phyloP scores from a whole-genome alignment of 1,284 basidiomycete species.

The Malassezia slooffiae region DNA sequence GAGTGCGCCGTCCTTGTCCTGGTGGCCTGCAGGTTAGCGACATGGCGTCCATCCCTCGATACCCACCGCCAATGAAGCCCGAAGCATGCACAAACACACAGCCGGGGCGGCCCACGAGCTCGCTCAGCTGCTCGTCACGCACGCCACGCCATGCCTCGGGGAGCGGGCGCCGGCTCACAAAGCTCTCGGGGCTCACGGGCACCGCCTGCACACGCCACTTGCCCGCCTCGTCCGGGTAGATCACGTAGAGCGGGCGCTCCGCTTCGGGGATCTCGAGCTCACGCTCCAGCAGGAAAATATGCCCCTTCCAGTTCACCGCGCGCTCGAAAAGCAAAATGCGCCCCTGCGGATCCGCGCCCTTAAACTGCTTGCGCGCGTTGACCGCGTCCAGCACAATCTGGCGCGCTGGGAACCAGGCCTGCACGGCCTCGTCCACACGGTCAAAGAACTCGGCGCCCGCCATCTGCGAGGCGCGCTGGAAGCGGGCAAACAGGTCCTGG shows the following conservation, averaged over 20 bases:
- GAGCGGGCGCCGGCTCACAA: slow-evolving; percentile 78
- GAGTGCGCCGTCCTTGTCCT: slow-evolving; percentile 76
- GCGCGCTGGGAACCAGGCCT: slow-evolving; percentile 85
- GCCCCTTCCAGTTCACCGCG: slow-evolving; percentile 85
- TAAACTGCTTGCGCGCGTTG: slow-evolving; percentile 54
- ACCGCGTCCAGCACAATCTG: slow-evolving; percentile 66
- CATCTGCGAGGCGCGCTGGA: slow-evolving; percentile 66
- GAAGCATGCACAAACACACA: slow-evolving; percentile 87
- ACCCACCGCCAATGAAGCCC: slow-evolving; percentile 90
- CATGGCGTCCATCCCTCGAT: slow-evolving; percentile 35
- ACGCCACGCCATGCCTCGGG: slow-evolving; percentile 87
- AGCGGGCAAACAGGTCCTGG: slow-evolving; percentile 47
- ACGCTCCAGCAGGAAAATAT: slow-evolving; percentile 74
- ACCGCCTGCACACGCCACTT: slow-evolving; percentile 94
- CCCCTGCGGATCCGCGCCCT: slow-evolving; percentile 55
- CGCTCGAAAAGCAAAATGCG: slow-evolving; percentile 70
- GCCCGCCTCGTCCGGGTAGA: slow-evolving; percentile 66
- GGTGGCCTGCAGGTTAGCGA: too few species aligned
- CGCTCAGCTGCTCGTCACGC: slow-evolving; percentile 68
- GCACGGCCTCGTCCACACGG: slow-evolving; percentile 68
- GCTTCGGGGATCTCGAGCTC: slow-evolving; percentile 27
- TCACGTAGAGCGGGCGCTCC: slow-evolving; percentile 62
- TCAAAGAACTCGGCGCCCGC: slow-evolving; percentile 78
- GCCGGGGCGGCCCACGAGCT: slow-evolving; percentile 62
- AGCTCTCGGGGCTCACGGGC: slow-evolving; percentile 67